Evolutionary conservation across 2,329 filamentous ascomycete genomes (phyloP), one percentile per base, ranked within the genome.

Genomic region (Colletotrichum somersetense): DNA sequence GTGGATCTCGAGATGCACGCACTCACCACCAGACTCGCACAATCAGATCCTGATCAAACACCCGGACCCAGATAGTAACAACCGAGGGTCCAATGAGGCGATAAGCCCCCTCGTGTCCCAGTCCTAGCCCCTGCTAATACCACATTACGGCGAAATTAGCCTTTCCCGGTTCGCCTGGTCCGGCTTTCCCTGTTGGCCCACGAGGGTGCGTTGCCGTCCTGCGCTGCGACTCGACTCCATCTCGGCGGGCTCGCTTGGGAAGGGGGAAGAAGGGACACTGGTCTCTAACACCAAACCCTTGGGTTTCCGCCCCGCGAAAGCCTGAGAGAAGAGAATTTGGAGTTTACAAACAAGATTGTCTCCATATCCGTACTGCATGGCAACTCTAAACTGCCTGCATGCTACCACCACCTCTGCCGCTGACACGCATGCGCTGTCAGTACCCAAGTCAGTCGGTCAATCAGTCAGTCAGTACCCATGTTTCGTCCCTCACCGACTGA

Each of bases 221-320:
- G 35, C 61, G 61, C 48, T 59, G 70, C 59, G 44, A 65, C 66
- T 69, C 55, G 53, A 65, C 66, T 70, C 66, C 66, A 70, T 72
- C 23, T 50, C 35, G 26, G 46, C 40, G 33, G 38, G 55, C 61
- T 35, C 30, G 11, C 44, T 64, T 48, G 30, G 30, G 30, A 4
- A 5, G 30, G 30, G 30, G 46, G 46, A 23, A 38, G 18, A 38
- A 38, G 55, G 55, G 55, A 40, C n/a, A n/a, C 33, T 57, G 40
- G 69, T 64, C 61, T 69, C 66, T 66, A n/a, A 55, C 66, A 33
- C 59, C 66, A 26, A 62, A 69, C 44, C 69, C 66, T 72, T 72
- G 69, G 59, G 11, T 11, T 23, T 8, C 35, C 35, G 35, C 69
- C 52, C 42, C 38, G n/a, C 30, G 62, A 53, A 53, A 68, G 38